A percentile compares a stretch with the other conserved stretches of the same genome.
Evolutionary conservation across 345 rosid species (phyloP).

Genomic region (Ceriops tagal): DNA sequence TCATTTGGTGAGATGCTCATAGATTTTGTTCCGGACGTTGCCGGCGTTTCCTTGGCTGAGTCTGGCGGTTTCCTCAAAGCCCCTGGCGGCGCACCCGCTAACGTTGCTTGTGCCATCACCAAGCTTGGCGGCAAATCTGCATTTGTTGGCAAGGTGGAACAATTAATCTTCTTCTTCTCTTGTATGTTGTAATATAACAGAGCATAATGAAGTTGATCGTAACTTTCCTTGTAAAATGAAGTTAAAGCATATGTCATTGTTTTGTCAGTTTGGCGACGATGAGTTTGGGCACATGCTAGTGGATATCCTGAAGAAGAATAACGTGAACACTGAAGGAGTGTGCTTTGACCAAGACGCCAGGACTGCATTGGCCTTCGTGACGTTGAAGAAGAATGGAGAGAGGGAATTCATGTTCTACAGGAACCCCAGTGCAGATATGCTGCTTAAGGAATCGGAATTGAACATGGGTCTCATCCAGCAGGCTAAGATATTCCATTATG

Average conservation of each 20-base stretch:
- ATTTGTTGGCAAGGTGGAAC: constrained; percentile 56
- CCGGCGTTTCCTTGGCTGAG: constrained; percentile 68
- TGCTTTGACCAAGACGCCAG: constrained; percentile 56
- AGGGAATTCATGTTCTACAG: constrained; percentile 76
- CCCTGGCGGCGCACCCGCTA: constrained; percentile 77
- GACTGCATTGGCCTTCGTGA: constrained; percentile 67
- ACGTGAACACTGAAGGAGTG: constrained; percentile 55
- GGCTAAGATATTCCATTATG: constrained; percentile 66
- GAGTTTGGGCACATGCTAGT: constrained; percentile 76
- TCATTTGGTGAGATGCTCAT: constrained; percentile 77
- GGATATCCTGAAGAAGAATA: constrained; percentile 48
- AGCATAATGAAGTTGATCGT: not conserved
- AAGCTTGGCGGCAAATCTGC: constrained; percentile 65
- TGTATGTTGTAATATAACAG: not conserved
- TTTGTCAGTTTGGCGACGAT: constrained; percentile 56
- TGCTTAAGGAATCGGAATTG: constrained; percentile 57
- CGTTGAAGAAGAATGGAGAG: constrained; percentile 51
- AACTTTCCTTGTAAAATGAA: too few species aligned
- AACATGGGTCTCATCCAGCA: constrained; percentile 50
- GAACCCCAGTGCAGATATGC: constrained; percentile 76
- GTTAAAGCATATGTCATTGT: not conserved
- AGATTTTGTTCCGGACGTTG: constrained; percentile 65
- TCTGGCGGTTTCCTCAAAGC: constrained; percentile 63
- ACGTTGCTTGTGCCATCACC: constrained; percentile 72
- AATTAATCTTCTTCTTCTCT: not conserved